A percentile compares a stretch with the other conserved stretches of the same genome.
Conservation (phyloP, 176 grass and related monocot species). For the sorghum (Sorghum bicolor) region Sorghum_bicolor_NCBIv3 NC_012874.2:740001-740500, state of each 20-base stretch:
- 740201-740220: too few species aligned
- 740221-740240: not conserved
- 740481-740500: conserved; percentile 43
- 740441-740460: not conserved
- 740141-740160: too few species aligned
- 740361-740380: conserved; percentile 21
- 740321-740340: conserved; percentile 18
- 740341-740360: not conserved
- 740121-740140: too few species aligned
- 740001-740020: too few species aligned
- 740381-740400: not conserved
- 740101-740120: too few species aligned
- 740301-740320: not conserved
- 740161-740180: not conserved
- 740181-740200: not conserved
- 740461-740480: conserved; percentile 2
- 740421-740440: not conserved
- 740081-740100: too few species aligned
- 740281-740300: conserved; percentile 11
- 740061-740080: too few species aligned
- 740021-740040: too few species aligned
- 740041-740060: too few species aligned
- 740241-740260: not conserved
- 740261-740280: not conserved
- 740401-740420: not conserved